Base-by-base conservation (phyloP, 192 early-diverging fungal species). In the Phycomyces nitens region DNA sequence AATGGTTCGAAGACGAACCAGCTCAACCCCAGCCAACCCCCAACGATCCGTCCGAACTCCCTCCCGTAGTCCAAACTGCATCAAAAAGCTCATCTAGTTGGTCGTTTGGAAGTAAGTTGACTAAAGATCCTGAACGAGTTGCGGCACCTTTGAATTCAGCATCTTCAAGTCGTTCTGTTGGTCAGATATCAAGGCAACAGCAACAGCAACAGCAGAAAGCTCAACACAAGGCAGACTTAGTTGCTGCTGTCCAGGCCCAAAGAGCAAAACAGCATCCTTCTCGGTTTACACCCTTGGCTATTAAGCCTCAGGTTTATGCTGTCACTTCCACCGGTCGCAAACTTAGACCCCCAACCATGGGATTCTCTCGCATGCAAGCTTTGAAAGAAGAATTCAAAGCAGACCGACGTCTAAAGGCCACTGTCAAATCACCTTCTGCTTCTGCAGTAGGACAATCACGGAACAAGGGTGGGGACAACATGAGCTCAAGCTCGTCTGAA, bases 321-420 rank as follows among this genome's bases (percentile, higher is more conserved):
- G 68, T 69, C 27, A 69, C 68, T 3, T 39, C 68, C 3, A 69
- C 53, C 7, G 71, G 71, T 15, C 58, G 52, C 62, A 71, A 60
- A 29, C 62, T 57, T 11, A 34, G 2, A 50, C 70, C 21, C 27
- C 70, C 66, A 56, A 68, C 69, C 58, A 78, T 58, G 73, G 79
- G 39, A 18, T 53, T 58, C 59, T 65, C 64, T 43, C 78, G 58
- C 24, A 24, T 68, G 14, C 24, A 66, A 29, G 41, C 21, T 7
- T n/a, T 72, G 16, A 26, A 60, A 10, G 56, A 57, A 26, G 71
- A 68, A 26, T 62, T 59, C 40, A 60, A 58, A 12, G 70, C 69
- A 26, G 64, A 70, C 10, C 66, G 68, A 0, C 66, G 71, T 24
- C 34, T 70, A 26, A 42, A 26, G 20, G 63, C 72, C 15, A 71